Evolutionary conservation across 345 rosid species (phyloP), one percentile per base, ranked within the genome.

Genomic region (Citrus cavaleriei): DNA sequence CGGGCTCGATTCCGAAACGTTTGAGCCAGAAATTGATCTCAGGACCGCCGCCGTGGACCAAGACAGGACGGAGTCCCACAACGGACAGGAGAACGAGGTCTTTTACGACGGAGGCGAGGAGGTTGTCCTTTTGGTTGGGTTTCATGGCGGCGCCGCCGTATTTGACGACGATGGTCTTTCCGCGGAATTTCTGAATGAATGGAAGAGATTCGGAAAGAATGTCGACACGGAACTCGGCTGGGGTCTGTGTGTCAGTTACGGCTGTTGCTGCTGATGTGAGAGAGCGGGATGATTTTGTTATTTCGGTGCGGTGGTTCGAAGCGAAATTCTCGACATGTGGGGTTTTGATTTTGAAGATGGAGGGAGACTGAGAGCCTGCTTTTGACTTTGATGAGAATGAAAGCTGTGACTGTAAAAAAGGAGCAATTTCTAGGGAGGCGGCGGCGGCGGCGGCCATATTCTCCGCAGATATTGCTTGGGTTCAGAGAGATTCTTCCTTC

Each of bases 191-290:
- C 80, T 94, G 98, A 82, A 96, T 94, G 81, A 93, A 96, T 1
- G 99, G 99, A 18, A 96, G 86, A 1, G 99, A 90, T 84, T 96
- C 99, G 2, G 98, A 94, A 68, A 96, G 85, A 51, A 94, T 87
- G 78, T 87, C 91, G 55, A 96, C 95, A 58, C 98, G 91, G 84
- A 80, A 84, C 64, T 87, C 85, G 55, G 81, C 81, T 32, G 68
- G 70, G 25, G 46, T 19, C n/a, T 66, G 37, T 35, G 70, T 35
- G 14, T 66, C 13, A 32, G 73, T 19, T 25, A 35, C 2, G 71
- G 49, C 18, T 8, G 34, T 66, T 51, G 73, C 18, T 16, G 81
- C 7, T 57, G 83, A 22, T 25, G 81, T n/a, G 40, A 77, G 6
- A 10, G 75, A 2, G 78, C 66, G 59, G 6, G 51, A 3, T 46